Evolutionary conservation across 352 stramenopile genomes (phyloP), one percentile per base, ranked within the genome.

Genomic region (Nothophytophthora sp.): DNA sequence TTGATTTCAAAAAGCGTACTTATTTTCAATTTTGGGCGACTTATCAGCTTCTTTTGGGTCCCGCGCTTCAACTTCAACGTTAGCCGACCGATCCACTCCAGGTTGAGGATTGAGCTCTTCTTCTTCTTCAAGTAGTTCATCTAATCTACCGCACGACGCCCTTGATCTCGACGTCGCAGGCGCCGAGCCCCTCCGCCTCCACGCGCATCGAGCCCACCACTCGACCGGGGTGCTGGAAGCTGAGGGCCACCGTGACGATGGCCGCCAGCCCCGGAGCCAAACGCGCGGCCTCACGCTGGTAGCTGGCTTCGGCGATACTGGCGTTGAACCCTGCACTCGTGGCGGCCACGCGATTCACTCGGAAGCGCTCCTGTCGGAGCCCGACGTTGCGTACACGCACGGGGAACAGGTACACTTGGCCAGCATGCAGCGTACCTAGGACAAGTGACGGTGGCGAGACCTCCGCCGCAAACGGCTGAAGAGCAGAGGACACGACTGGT

Each of bases 301-400:
- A 89, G 19, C 49, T 72, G 9, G 66, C 75, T 41, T 86, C 61
- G 2, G 76, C 70, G 9, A 87, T 78, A 2, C 42, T 56, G 0
- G 79, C 78, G 0, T 64, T 52, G 13, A 70, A 62, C 4, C 66
- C 67, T 12, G 68, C 71, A 44, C 63, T 69, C 4, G 70, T 74
- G 4, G 67, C 73, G 6, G 38, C 50, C 6, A 88, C 52, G n/a
- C 60, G 47, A 24, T 81, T 71, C 4, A 88, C 75, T 16, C 79
- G 79, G 39, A 86, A 92, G 7, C 79, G 81, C 29, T 92, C 75
- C 35, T 88, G 70, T 43, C 68, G 79, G 24, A 58, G 70, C 3
- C 77, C 79, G 12, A 92, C 67, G 27, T 92, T 92, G 35, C 76
- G 79, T 22, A 87, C 55, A 27, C 80, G 75, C 15, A 88, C 37